Evolutionary conservation across 768 basidiomycete species (phyloP).

Genomic region (Termitomyces eurrhizus): DNA sequence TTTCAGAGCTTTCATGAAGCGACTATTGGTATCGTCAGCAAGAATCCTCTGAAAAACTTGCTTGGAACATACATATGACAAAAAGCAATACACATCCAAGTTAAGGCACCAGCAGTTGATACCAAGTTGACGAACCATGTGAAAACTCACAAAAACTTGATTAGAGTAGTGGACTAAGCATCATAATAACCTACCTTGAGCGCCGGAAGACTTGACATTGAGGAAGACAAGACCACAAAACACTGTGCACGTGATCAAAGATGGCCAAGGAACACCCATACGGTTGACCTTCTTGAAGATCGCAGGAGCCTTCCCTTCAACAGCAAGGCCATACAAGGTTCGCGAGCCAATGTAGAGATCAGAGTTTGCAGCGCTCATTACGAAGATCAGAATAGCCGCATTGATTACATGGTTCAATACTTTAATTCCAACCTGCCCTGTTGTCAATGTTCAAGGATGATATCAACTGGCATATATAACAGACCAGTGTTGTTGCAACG

Average conservation of each 20-base stretch:
- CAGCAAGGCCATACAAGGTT: constrained; percentile 44
- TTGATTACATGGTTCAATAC: constrained; percentile 64
- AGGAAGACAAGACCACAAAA: constrained; percentile 59
- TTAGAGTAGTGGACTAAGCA: background rate
- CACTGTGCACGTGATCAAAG: constrained; percentile 47
- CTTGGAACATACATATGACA: constrained; percentile 50
- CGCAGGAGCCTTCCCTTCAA: constrained; percentile 46
- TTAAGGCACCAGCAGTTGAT: constrained; percentile 44
- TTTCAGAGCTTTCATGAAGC: constrained; percentile 42
- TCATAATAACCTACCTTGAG: constrained; percentile 36
- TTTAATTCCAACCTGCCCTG: constrained; percentile 46
- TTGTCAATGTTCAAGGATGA: background rate
- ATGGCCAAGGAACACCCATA: constrained; percentile 46
- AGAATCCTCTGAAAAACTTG: background rate
- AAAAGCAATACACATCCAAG: constrained; percentile 50
- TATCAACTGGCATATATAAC: background rate
- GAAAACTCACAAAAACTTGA: constrained; percentile 30
- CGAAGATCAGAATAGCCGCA: constrained; percentile 57
- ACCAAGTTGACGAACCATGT: constrained; percentile 48
- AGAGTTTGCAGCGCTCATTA: constrained; percentile 60
- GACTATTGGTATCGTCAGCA: constrained; percentile 19
- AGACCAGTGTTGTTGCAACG: constrained; percentile 40
- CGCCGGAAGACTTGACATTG: constrained; percentile 47
- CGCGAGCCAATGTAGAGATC: constrained; percentile 55
- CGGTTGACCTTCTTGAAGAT: constrained; percentile 41